A percentile compares a stretch with the other conserved stretches of the same genome.
Conservation (phyloP, 2,329 filamentous ascomycete genomes). For the Hypomyces perniciosus region DNA sequence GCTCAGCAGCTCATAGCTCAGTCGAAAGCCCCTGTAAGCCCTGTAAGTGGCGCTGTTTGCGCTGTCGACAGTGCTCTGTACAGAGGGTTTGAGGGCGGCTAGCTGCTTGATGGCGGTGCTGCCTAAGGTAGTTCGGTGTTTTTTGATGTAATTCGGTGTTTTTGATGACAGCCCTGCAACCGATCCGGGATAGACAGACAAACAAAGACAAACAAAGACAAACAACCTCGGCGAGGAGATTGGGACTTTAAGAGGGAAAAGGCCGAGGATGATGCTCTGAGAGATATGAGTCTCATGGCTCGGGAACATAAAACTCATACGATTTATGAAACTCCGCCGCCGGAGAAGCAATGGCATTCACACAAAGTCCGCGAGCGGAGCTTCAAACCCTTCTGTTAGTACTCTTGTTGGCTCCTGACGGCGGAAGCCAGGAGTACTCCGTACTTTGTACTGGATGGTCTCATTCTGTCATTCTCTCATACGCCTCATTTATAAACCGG, state of each 20-base stretch:
- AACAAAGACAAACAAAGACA: too few relatives aligned
- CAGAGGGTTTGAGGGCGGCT: too few relatives aligned
- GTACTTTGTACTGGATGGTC: neutral
- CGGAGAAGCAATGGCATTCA: neutral
- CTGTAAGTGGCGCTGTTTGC: neutral
- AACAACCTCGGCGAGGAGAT: too few relatives aligned
- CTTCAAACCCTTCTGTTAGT: neutral
- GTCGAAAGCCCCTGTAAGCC: neutral
- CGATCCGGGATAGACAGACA: too few relatives aligned
- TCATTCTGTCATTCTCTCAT: neutral
- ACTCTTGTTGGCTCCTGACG: too few relatives aligned
- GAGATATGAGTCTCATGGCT: too few relatives aligned
- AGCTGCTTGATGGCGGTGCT: too few relatives aligned
- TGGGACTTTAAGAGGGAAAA: too few relatives aligned
- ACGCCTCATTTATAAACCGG: neutral
- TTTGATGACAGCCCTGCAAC: too few relatives aligned
- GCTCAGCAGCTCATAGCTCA: neutral
- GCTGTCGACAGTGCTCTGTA: neutral
- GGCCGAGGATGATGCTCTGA: too few relatives aligned
- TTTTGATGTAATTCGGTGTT: too few relatives aligned
- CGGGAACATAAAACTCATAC: neutral
- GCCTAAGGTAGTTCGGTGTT: too few relatives aligned
- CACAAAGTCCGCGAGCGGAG: slow-evolving; percentile 10
- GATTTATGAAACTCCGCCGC: neutral
- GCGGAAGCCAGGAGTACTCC: neutral